Percentiles rank a stretch among this genome's conserved stretches.
These are phyloP conservation scores for Speleostelium caveatum DNA, from an alignment of 78 protist species.

Conservation along the genomic window DNA sequence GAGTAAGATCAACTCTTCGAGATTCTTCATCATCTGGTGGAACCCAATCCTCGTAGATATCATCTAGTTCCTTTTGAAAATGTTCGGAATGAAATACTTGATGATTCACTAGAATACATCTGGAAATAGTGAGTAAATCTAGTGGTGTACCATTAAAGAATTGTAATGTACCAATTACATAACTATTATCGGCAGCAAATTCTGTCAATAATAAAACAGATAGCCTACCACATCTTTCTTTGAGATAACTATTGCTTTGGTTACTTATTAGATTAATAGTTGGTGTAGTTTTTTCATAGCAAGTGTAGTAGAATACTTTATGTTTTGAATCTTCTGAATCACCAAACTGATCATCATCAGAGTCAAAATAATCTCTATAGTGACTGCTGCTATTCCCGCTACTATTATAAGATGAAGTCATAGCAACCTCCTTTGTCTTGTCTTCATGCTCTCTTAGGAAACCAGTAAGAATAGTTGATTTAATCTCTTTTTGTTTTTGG, in stretches of 20 bases:
- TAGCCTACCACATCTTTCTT: slow-evolving; percentile 66
- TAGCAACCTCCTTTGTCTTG: slow-evolving; percentile 21
- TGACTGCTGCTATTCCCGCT: background rate
- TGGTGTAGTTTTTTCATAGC: slow-evolving; percentile 71
- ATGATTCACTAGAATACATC: slow-evolving; percentile 64
- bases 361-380: background rate
- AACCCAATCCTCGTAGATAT: slow-evolving; percentile 54
- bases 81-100: slow-evolving; percentile 67
- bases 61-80: slow-evolving; percentile 38
- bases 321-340: background rate
- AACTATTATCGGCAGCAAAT: slow-evolving; percentile 45
- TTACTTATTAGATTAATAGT: slow-evolving; percentile 49
- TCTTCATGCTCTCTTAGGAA: slow-evolving; percentile 61
- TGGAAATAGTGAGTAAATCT: slow-evolving; percentile 24
- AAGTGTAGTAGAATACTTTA: slow-evolving; percentile 33
- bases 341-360: background rate
- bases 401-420: too few species aligned
- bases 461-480: slow-evolving; percentile 61
- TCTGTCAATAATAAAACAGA: slow-evolving; percentile 47
- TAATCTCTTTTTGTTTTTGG: slow-evolving; percentile 14
- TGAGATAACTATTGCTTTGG: background rate
- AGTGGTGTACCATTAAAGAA: slow-evolving; percentile 66
- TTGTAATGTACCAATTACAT: slow-evolving; percentile 65
- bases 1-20: slow-evolving; percentile 60
- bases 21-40: slow-evolving; percentile 41